Percentiles rank a stretch among this genome's conserved stretches.
These are phyloP conservation scores for Chrysosporium keratinophilum DNA, from an alignment of 2,329 filamentous ascomycete species.

Conservation along the genomic window DNA sequence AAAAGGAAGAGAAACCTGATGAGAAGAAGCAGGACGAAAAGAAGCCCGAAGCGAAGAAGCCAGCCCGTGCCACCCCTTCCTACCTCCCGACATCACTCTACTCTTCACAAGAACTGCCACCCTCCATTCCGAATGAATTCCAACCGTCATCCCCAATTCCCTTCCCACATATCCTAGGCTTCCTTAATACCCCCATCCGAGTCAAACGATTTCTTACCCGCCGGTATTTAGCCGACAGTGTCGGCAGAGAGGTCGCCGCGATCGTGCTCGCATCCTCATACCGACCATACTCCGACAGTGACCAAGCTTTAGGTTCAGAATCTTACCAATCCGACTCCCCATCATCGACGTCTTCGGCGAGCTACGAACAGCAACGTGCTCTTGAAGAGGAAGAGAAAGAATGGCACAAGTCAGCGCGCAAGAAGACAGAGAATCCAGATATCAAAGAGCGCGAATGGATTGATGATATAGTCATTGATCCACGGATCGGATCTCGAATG, in stretches of 20 bases:
- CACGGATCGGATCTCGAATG: slow-evolving; percentile 69
- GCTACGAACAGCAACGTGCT: slow-evolving; percentile 53
- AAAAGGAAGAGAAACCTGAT: slow-evolving; percentile 39
- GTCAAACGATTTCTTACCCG: slow-evolving; percentile 78
- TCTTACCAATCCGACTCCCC: slow-evolving; percentile 17
- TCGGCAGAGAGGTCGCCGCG: slow-evolving; percentile 79
- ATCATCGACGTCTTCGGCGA: slow-evolving; percentile 22
- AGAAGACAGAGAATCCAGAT: slow-evolving; percentile 39
- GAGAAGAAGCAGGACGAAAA: slow-evolving; percentile 45
- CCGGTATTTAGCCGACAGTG: slow-evolving; percentile 71
- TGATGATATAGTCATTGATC: slow-evolving; percentile 63
- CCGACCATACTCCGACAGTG: slow-evolving; percentile 32
- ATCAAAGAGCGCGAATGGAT: slow-evolving; percentile 64
- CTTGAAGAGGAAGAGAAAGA: slow-evolving; percentile 64
- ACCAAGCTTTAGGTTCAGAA: slow-evolving; percentile 20
- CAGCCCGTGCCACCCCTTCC: slow-evolving; percentile 53
- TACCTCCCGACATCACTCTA: slow-evolving; percentile 70
- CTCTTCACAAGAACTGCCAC: slow-evolving; percentile 51
- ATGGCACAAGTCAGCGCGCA: slow-evolving; percentile 73
- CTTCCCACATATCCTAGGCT: slow-evolving; percentile 85
- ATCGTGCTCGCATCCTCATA: slow-evolving; percentile 54
- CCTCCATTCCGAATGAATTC: slow-evolving; percentile 58
- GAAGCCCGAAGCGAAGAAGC: slow-evolving; percentile 40
- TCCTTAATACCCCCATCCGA: slow-evolving; percentile 77
- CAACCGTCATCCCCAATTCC: slow-evolving; percentile 61